Evolutionary conservation across 164 flowering plant genomes (phyloP), one percentile per base, ranked within the genome.

Genomic region (Aristolochia contorta): DNA sequence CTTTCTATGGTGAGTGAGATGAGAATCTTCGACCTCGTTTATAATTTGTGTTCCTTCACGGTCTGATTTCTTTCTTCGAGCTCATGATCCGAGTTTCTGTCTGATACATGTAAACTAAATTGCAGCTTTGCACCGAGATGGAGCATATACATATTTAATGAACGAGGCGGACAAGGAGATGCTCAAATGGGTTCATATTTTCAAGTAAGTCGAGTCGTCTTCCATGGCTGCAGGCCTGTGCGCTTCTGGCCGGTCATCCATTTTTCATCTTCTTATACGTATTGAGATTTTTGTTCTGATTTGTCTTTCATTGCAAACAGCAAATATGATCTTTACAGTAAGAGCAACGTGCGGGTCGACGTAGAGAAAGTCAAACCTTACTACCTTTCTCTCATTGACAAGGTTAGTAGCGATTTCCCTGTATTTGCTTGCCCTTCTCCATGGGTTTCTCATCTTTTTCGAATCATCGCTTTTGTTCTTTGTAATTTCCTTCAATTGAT

Each of bases 1-100:
- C 94, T 24, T 87, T 87, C 49, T 87, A 87, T 57, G 73, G 93
- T 86, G 63, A 52, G 77, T 45, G 15, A 20, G 13, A 12, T 0
- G 43, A 37, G n/a, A n/a, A n/a, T n/a, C n/a, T 37, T 10, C 13
- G 8, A 16, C 25, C 12, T 51, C 13, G 4, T 27, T 2, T 1
- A n/a, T n/a, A n/a, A n/a, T n/a, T n/a, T n/a, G n/a, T n/a, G n/a
- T 19, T 24, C 57, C 7, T 54, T 2, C 24, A 22, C 32, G 14
- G 27, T 54, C 10, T 23, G 6, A 23, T 1, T 54, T 54, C 15
- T 24, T 23, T 23, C 24, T 22, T 12, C 0, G 58, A 56, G 58
- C 8, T 13, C 15, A 19, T 24, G 57, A 16, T 13, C 3, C 12
- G n/a, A 49, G 53, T 49, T 37, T 27, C 30, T 27, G 30, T 27